Conservation (phyloP, 2,329 filamentous ascomycete species). For the Fusarium xyrophilum region DNA sequence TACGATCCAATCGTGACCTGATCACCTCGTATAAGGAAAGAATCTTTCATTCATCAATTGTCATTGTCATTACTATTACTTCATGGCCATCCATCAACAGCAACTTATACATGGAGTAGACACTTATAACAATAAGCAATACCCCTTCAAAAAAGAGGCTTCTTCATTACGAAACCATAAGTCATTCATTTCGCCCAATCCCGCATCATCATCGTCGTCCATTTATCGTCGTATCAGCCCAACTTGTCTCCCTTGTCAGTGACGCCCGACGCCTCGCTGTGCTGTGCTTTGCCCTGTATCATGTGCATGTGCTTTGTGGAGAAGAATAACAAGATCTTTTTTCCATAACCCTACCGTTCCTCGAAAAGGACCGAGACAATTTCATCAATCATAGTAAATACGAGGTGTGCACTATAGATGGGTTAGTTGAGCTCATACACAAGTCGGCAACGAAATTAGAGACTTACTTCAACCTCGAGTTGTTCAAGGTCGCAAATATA, state of each 20-base stretch:
- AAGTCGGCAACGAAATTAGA: background rate
- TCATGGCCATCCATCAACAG: slow-evolving; percentile 2
- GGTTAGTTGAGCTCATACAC: slow-evolving; percentile 19
- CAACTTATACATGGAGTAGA: background rate
- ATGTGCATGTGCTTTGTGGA: slow-evolving; percentile 30
- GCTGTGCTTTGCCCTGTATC: slow-evolving; percentile 1
- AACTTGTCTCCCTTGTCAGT: slow-evolving; percentile 26
- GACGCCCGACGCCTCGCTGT: slow-evolving; percentile 35
- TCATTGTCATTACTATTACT: slow-evolving; percentile 29
- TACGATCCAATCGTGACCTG: background rate
- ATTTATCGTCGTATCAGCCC: slow-evolving; percentile 18
- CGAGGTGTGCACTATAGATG: slow-evolving; percentile 65
- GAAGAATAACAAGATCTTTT: slow-evolving; percentile 5
- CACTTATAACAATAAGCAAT: slow-evolving; percentile 1
- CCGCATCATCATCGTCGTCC: background rate
- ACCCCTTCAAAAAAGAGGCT: background rate
- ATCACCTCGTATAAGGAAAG: background rate
- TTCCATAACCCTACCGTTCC: slow-evolving; percentile 40
- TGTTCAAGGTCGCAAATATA: slow-evolving; percentile 91
- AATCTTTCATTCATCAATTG: background rate
- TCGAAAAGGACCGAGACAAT: slow-evolving; percentile 70
- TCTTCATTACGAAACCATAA: slow-evolving; percentile 8
- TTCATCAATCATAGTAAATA: slow-evolving; percentile 76
- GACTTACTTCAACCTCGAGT: slow-evolving; percentile 83
- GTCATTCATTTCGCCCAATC: slow-evolving; percentile 22